Evolutionary conservation across 208 protist genomes (phyloP), one percentile per base, ranked within the genome.

Genomic region (Crithidia fasciculata): DNA sequence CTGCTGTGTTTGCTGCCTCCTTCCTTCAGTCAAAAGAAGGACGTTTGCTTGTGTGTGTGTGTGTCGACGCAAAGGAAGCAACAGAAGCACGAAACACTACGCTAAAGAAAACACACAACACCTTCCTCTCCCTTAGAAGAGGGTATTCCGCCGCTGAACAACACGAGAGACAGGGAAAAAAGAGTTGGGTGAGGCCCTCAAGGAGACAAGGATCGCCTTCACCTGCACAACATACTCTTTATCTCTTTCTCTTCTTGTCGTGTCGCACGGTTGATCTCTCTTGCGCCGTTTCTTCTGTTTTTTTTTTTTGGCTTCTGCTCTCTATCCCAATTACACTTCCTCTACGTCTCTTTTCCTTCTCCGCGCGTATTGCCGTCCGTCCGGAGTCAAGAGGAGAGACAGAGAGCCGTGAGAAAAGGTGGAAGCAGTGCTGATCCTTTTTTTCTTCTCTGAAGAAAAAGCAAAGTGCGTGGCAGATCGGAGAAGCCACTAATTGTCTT

Each of bases 291-390:
- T 28, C 49, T 8, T 6, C 44, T 66, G 9, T 76, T 63, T 55
- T 50, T 50, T 18, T 65, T 19, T 12, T 66, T 69, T 75, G 37
- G 37, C 60, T 72, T 45, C 50, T 66, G 15, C 60, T 66, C 74
- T 70, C 66, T 59, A 12, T 57, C 28, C 1, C 28, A 28, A 0
- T 28, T 28, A 2, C 28, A 28, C 28, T 1, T 28, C 28, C 28
- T 28, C 28, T 28, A 28, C 28, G 28, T 28, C 28, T 28, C 28
- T 28, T 28, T 28, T 28, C 28, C 28, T 28, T 13, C 15, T 49
- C 55, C 74, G 61, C 72, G 70, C 78, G 66, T 78, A 74, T 74
- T 74, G 77, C 77, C 77, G 71, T 82, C 72, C 78, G 78, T 74
- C 52, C 53, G 72, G 45, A 67, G 44, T 40, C n/a, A 67, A 57